phyloP scores from a whole-genome alignment of 164 flowering plant genomes.

The Tinospora cordifolia region DNA sequence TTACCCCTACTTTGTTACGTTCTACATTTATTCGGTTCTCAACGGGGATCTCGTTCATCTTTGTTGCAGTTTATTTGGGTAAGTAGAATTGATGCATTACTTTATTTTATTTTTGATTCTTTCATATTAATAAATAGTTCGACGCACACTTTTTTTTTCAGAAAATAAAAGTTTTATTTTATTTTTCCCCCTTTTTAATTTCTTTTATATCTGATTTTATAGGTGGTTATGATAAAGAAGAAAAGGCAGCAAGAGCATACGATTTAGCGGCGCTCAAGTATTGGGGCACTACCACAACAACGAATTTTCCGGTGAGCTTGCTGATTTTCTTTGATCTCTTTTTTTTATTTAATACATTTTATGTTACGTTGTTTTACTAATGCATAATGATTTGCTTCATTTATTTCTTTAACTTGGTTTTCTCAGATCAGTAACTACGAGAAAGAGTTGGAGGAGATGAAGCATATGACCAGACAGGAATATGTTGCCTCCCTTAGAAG shows the following conservation, averaged over 20 bases:
- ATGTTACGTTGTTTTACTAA: background rate
- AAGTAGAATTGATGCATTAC: slow-evolving; percentile 25
- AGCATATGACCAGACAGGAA: slow-evolving; percentile 94
- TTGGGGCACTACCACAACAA: slow-evolving; percentile 89
- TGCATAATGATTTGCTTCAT: no score
- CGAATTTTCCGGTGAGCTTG: slow-evolving; percentile 65
- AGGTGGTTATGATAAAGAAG: slow-evolving; percentile 99
- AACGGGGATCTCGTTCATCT: slow-evolving; percentile 22
- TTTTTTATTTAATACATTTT: background rate
- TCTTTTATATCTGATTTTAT: background rate
- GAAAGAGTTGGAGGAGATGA: slow-evolving; percentile 87
- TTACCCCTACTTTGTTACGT: slow-evolving; percentile 4
- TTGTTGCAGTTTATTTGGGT: slow-evolving; percentile 76
- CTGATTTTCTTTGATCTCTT: no score
- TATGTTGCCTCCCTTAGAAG: slow-evolving; percentile 84
- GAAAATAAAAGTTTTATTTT: background rate
- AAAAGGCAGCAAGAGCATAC: slow-evolving; percentile 89
- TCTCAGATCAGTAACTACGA: slow-evolving; percentile 68
- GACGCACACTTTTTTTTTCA: background rate
- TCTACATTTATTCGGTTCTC: slow-evolving; percentile 11
- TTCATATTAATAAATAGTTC: background rate
- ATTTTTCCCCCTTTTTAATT: background rate
- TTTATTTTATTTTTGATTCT: background rate
- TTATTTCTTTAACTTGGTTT: background rate
- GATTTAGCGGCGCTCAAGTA: slow-evolving; percentile 94